Percentiles rank a stretch among this genome's conserved stretches.
These are phyloP conservation scores for Alternaria sp. DNA, from an alignment of 2,329 filamentous ascomycete species.

Conservation along the genomic window DNA sequence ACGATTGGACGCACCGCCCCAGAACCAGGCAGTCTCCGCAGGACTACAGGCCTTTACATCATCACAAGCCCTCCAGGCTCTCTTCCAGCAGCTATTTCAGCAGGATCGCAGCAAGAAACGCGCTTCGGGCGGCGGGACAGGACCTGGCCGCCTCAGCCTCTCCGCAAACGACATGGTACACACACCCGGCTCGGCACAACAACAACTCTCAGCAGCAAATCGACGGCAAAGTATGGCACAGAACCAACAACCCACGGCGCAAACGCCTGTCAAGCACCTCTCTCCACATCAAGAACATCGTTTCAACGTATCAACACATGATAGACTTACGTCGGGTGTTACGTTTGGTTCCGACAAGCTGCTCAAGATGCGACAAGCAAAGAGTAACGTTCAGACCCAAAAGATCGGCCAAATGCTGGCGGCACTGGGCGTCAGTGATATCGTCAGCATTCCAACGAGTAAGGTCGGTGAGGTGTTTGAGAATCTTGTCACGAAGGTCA, in stretches of 20 bases:
- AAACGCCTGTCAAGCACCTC: slow-evolving; percentile 60
- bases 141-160: slow-evolving; percentile 49
- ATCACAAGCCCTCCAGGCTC: slow-evolving; percentile 77
- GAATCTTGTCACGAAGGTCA: slow-evolving; percentile 71
- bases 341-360: slow-evolving; percentile 88
- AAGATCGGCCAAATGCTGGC: slow-evolving; percentile 77
- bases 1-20: slow-evolving; percentile 82
- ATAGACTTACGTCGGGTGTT: slow-evolving; percentile 84
- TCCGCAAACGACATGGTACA: slow-evolving; percentile 48
- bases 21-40: slow-evolving; percentile 51
- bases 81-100: slow-evolving; percentile 82
- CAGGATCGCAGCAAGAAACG: slow-evolving; percentile 91
- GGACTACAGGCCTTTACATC: slow-evolving; percentile 72
- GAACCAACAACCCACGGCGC: slow-evolving; percentile 46
- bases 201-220: slow-evolving; percentile 39
- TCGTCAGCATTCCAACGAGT: slow-evolving; percentile 78
- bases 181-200: slow-evolving; percentile 43
- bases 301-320: slow-evolving; percentile 86
- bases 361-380: slow-evolving; percentile 79
- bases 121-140: slow-evolving; percentile 51
- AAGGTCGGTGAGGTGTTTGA: slow-evolving; percentile 76
- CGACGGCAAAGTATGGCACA: slow-evolving; percentile 47
- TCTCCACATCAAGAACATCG: slow-evolving; percentile 76
- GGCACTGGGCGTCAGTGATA: slow-evolving; percentile 74
- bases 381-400: slow-evolving; percentile 76